Base-by-base conservation (phyloP, 768 basidiomycete species). In the Mycena albidolilacea region DNA sequence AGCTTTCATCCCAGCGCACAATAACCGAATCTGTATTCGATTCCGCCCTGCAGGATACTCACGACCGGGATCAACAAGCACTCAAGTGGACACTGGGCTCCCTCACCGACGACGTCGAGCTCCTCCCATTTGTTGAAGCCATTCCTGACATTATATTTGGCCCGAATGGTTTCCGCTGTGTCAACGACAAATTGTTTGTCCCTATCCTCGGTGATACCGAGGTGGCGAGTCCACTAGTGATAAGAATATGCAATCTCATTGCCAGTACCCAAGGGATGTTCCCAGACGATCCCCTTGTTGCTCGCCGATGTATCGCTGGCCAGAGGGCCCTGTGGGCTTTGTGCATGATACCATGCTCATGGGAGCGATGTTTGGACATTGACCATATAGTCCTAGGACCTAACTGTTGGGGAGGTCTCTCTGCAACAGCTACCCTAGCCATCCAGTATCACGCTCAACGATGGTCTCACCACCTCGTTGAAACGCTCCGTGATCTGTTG, bases 81-180 rank as follows among this genome's bases (percentile, higher is more conserved):
- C 7, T 71, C 12, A 30, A 52, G 2, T 71, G 64, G 70, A 65
- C 70, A 58, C 23, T 71, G 10, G 41, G 50, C 8, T 58, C 70
- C 9, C 48, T 71, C 35, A 66, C 64, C 19, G 70, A 71, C 41
- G 64, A 71, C n/a, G 23, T 21, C 0, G 63, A 71, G 17, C 54
- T 71, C 6, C 48, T 50, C 12, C 70, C 70, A 1, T 71, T 71
- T 35, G 64, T 64, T 41, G 41, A 41, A n/a, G n/a, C n/a, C n/a
- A n/a, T n/a, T n/a, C n/a, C n/a, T n/a, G n/a, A n/a, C n/a, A n/a
- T n/a, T n/a, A 41, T 61, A 17, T 30, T 43, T 21, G 67, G 67
- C 10, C 59, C 67, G 5, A 44, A 48, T 10, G 67, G 67, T 4
- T 58, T 61, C 35, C 57, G 57, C 21, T n/a, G 37, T 7, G 46